Evolutionary conservation across 2,329 filamentous ascomycete species (phyloP), one percentile per base, ranked within the genome.

Genomic region (Colletotrichum tropicicola): DNA sequence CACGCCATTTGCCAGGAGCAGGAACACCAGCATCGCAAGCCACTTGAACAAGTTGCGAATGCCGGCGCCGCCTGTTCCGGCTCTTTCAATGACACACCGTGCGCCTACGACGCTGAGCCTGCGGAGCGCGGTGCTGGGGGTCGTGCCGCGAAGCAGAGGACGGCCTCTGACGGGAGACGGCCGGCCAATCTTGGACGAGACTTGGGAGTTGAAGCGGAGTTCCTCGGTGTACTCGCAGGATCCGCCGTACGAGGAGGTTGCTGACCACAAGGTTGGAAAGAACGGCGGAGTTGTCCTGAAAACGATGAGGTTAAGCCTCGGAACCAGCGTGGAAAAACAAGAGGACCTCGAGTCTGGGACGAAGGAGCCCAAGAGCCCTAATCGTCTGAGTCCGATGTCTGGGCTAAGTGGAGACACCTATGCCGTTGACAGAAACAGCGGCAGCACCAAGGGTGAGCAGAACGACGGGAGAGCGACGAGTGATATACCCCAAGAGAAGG

Each of bases 331-430:
- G n/a, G 7, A 27, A 17, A 75, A 71, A 56, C 73, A 75, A 67
- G 74, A 74, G 56, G 75, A 73, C 39, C 71, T 75, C 30, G 74
- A 75, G 27, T 58, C 74, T 23, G 73, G 73, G 6, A 39, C 70
- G 61, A 74, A 74, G 57, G 73, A 76, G 45, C 72, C 73, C 0
- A 66, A 72, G 17, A 73, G 71, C 45, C 70, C 72, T 7, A 72
- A 65, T 9, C 59, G 71, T 12, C 15, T 71, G 47, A 73, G 71
- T 2, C 71, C 72, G 3, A 66, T 71, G 17, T 72, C 73, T 2
- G 65, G 62, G 8, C 28, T 69, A 52, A 70, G 70, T 44, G 71
- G 67, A 1, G 63, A 54, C 21, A 69, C 66, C 2, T 66, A 47
- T 17, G 51, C 54, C 12, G 48, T 25, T 3, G 60, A 59, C 15